Evolutionary conservation across 768 basidiomycete species (phyloP).

Genomic region (Lepiota brunneoincarnata): DNA sequence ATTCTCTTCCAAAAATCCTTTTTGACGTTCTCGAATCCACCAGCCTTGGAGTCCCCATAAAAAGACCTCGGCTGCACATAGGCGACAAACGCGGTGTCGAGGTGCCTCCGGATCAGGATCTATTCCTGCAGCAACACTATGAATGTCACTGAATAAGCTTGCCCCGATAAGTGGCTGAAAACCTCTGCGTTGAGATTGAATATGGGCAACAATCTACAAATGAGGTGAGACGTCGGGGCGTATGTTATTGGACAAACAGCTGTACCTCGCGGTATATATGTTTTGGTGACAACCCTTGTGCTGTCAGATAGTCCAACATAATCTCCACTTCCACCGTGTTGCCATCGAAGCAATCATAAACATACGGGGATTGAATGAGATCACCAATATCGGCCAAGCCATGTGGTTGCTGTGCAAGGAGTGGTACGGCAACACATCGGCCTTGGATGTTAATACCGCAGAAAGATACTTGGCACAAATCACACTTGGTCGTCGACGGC

Average conservation of each 20-base stretch:
- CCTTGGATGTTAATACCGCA: constrained; percentile 78
- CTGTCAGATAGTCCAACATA: constrained; percentile 76
- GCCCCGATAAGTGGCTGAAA: constrained; percentile 67
- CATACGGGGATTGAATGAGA: constrained; percentile 69
- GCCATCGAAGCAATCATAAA: constrained; percentile 79
- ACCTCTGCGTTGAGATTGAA: constrained; percentile 56
- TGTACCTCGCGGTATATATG: constrained; percentile 77
- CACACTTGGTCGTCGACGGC: constrained; percentile 79
- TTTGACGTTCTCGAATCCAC: constrained; percentile 79
- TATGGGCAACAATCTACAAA: constrained; percentile 57
- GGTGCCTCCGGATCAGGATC: constrained; percentile 59
- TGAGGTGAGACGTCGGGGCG: background rate
- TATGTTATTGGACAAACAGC: background rate
- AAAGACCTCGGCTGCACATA: constrained; percentile 73
- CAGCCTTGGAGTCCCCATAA: constrained; percentile 76
- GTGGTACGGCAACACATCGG: constrained; percentile 62
- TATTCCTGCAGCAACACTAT: constrained; percentile 50
- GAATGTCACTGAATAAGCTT: constrained; percentile 70
- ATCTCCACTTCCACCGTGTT: constrained; percentile 82
- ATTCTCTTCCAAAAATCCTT: constrained; percentile 56
- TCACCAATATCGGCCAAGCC: constrained; percentile 68
- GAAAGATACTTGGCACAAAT: constrained; percentile 79
- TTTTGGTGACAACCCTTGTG: constrained; percentile 57
- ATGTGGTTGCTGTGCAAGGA: constrained; percentile 65
- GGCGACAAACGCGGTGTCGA: constrained; percentile 62